Evolutionary conservation across 2,329 filamentous ascomycete species (phyloP).

Genomic region (Colletotrichum plurivorum): DNA sequence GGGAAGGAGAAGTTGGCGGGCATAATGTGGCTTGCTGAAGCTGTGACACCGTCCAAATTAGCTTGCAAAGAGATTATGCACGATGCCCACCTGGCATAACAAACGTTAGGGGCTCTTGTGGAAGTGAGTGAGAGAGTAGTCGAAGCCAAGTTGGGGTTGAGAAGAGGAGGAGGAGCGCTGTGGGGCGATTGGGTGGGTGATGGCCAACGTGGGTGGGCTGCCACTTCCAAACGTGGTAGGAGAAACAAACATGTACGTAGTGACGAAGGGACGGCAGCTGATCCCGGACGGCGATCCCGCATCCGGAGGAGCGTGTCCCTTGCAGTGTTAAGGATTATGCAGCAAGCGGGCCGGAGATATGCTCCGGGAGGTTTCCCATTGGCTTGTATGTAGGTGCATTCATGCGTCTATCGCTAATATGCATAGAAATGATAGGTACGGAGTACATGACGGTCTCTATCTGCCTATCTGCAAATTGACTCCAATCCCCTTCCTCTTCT

Average conservation of each 20-base stretch:
- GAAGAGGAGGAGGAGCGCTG: background rate
- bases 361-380: slow-evolving; percentile 1
- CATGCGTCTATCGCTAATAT: background rate
- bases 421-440: background rate
- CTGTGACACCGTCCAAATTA: slow-evolving; percentile 8
- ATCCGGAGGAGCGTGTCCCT: background rate
- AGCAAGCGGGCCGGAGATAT: background rate
- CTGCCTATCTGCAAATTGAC: background rate
- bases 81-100: background rate
- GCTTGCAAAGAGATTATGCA: slow-evolving; percentile 11
- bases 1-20: background rate
- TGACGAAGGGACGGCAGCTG: slow-evolving; percentile 11
- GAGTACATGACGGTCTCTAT: background rate
- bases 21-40: slow-evolving; percentile 34
- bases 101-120: background rate
- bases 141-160: background rate
- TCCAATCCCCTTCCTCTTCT: background rate
- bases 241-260: slow-evolving; percentile 1
- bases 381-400: background rate
- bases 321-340: background rate
- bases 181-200: background rate
- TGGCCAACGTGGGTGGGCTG: background rate
- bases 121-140: no score
- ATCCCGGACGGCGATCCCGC: slow-evolving; percentile 14
- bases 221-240: background rate